Conservation (phyloP, 345 rosid species). For the Eucalyptus curtisii region DNA sequence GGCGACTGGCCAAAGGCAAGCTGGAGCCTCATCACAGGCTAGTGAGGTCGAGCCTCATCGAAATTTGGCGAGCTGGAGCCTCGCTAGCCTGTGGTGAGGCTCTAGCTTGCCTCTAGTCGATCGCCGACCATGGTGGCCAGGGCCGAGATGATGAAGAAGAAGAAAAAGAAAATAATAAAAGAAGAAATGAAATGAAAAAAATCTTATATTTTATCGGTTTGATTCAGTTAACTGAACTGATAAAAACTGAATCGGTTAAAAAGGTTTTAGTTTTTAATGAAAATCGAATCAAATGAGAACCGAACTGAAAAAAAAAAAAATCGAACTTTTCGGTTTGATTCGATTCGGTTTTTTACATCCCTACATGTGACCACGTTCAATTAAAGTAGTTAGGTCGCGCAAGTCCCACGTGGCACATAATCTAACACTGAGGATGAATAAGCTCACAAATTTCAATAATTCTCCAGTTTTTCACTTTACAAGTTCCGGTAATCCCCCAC, state of each 20-base stretch:
- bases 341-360: rapidly evolving
- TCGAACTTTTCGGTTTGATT: rapidly evolving
- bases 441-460: neutral
- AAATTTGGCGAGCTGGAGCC: too few species aligned
- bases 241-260: rapidly evolving
- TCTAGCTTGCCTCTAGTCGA: rapidly evolving
- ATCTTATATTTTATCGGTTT: too few species aligned
- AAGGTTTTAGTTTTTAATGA: rapidly evolving
- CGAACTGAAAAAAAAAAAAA: rapidly evolving
- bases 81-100: rapidly evolving
- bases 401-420: neutral
- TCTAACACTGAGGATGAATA: neutral
- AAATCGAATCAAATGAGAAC: too few species aligned
- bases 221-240: rapidly evolving
- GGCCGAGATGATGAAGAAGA: too few species aligned
- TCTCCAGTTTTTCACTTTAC: neutral
- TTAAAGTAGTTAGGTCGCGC: neutral
- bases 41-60: too few species aligned
- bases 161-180: too few species aligned
- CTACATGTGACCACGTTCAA: neutral
- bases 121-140: rapidly evolving
- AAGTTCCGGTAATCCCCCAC: neutral
- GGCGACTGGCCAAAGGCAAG: rapidly evolving
- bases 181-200: too few species aligned
- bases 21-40: too few species aligned